Percentiles rank a stretch among this genome's conserved stretches.
These are phyloP conservation scores for Candida ovalis DNA, from an alignment of 805 yeast genomes.

Conservation along the genomic window DNA sequence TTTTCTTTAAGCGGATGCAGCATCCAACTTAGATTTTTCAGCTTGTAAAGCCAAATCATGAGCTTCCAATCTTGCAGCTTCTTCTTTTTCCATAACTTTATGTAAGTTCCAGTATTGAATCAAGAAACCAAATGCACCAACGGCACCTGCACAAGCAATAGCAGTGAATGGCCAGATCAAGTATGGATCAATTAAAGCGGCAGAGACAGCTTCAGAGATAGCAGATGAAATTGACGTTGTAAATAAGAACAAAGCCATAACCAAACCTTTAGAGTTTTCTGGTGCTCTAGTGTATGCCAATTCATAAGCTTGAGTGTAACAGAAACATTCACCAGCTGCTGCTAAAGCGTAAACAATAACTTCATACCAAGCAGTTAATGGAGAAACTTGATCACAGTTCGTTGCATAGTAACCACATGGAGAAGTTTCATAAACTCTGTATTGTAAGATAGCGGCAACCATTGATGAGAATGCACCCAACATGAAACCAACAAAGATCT, in stretches of 20 bases:
- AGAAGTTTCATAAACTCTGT: conserved; percentile 41
- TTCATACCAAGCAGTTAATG: conserved; percentile 33
- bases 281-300: conserved; percentile 53
- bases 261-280: conserved; percentile 48
- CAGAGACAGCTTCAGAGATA: conserved; percentile 38
- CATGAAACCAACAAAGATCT: conserved; percentile 45
- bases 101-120: conserved; percentile 31
- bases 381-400: conserved; percentile 31
- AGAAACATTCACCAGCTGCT: conserved; percentile 52
- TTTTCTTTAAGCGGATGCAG: neutral
- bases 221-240: conserved; percentile 47
- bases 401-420: conserved; percentile 50
- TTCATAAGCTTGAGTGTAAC: conserved; percentile 47
- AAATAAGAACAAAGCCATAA: conserved; percentile 40
- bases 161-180: conserved; percentile 42
- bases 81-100: conserved; percentile 24
- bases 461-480: conserved; percentile 44
- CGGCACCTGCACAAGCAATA: conserved; percentile 34
- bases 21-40: neutral
- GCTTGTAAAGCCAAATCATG: conserved; percentile 2
- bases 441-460: conserved; percentile 49
- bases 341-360: conserved; percentile 33
- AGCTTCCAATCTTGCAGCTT: conserved; percentile 14
- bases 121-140: conserved; percentile 30
- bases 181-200: conserved; percentile 38